A percentile compares a stretch with the other conserved stretches of the same genome.
Evolutionary conservation across 2,329 filamentous ascomycete genomes (phyloP).

Genomic region (Lomentospora prolificans): DNA sequence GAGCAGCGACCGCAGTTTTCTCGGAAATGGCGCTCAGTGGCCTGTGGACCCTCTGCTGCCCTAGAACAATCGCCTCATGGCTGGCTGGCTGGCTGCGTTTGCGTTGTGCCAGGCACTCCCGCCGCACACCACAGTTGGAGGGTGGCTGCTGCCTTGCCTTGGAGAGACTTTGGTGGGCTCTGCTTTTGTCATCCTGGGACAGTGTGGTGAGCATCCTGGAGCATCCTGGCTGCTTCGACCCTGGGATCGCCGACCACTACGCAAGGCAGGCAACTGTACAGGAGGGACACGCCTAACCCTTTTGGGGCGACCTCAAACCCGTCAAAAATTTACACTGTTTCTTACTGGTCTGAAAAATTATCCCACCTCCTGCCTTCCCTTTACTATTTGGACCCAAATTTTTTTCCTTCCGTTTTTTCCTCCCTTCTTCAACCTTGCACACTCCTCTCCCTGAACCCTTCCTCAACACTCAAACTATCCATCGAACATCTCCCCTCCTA

Average conservation of each 20-base stretch:
- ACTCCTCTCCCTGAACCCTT: constrained; percentile 10
- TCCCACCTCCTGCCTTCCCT: constrained; percentile 8
- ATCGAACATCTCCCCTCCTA: constrained; percentile 1
- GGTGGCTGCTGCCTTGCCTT: too few relatives aligned
- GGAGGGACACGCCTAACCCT: constrained; percentile 1
- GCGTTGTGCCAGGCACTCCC: too few relatives aligned
- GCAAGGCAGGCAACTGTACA: constrained; percentile 3
- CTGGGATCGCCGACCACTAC: constrained; percentile 3
- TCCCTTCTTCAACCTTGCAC: constrained; percentile 19
- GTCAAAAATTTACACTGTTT: constrained; percentile 4
- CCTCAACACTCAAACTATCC: neutral
- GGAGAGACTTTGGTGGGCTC: too few relatives aligned
- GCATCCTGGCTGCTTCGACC: too few relatives aligned
- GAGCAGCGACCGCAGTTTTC: neutral
- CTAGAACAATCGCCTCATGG: too few relatives aligned
- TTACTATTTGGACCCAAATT: constrained; percentile 16
- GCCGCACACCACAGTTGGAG: too few relatives aligned
- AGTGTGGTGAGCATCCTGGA: too few relatives aligned
- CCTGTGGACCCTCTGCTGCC: too few relatives aligned
- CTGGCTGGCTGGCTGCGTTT: neutral
- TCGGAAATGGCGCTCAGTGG: too few relatives aligned
- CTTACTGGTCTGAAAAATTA: constrained; percentile 8
- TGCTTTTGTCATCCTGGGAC: too few relatives aligned
- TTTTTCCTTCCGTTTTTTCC: constrained; percentile 18
- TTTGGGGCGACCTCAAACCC: neutral